Conservation (phyloP, 495 filamentous ascomycete species). For the Podospora sp. region DNA sequence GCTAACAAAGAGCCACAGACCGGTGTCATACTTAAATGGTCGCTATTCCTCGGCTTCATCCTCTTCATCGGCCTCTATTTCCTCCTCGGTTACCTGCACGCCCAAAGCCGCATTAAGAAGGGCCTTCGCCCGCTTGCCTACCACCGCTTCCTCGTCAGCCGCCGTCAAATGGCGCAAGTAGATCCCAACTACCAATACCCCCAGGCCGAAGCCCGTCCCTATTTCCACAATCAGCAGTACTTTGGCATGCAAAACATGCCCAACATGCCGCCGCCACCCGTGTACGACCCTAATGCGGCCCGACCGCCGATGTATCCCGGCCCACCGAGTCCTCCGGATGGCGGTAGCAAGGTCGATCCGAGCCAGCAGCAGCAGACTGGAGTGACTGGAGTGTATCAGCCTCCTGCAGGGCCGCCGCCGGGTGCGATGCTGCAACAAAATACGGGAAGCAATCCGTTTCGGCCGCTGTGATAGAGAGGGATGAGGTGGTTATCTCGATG, state of each 20-base stretch:
- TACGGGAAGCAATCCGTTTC: conserved; percentile 34
- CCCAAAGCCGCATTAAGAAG: conserved; percentile 61
- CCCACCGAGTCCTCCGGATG: conserved; percentile 50
- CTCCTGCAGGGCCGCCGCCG: conserved; percentile 49
- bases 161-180: conserved; percentile 54
- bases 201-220: conserved; percentile 28
- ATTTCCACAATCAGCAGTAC: conserved; percentile 28
- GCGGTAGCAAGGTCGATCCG: conserved; percentile 60
- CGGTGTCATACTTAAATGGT: conserved; percentile 68
- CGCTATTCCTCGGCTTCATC: conserved; percentile 60
- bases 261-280: conserved; percentile 58
- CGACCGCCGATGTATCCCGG: conserved; percentile 59
- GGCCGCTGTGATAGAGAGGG: conserved; percentile 7
- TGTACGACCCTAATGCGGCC: conserved; percentile 50
- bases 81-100: conserved; percentile 66
- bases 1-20: conserved; percentile 41
- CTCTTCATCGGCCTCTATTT: conserved; percentile 56
- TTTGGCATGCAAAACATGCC: conserved; percentile 64
- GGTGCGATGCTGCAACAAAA: conserved; percentile 19
- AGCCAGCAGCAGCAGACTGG: conserved; percentile 41
- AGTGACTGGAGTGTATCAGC: conserved; percentile 39
- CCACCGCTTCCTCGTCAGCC: conserved; percentile 68
- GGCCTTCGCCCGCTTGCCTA: conserved; percentile 65
- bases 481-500: neutral
- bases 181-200: conserved; percentile 55